A percentile compares a stretch with the other conserved stretches of the same genome.
Conservation (phyloP, 192 early-diverging fungal species). For the Linnemannia elongata region DNA sequence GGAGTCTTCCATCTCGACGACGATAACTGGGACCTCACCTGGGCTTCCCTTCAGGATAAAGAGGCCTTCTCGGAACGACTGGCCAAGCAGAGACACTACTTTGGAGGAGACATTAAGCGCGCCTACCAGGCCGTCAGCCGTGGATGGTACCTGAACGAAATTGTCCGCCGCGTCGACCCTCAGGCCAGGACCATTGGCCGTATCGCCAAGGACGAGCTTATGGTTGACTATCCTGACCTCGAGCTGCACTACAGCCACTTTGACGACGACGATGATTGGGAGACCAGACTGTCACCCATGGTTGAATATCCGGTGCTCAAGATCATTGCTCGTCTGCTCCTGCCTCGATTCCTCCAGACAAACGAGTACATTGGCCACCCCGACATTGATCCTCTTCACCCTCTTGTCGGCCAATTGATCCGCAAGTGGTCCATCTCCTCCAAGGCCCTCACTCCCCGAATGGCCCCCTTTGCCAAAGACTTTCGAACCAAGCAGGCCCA, state of each 20-base stretch:
- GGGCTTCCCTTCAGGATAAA: slow-evolving; percentile 62
- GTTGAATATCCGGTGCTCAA: slow-evolving; percentile 60
- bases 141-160: slow-evolving; percentile 82
- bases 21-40: slow-evolving; percentile 46
- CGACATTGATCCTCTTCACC: slow-evolving; percentile 35
- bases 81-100: slow-evolving; percentile 75
- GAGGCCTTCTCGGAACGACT: slow-evolving; percentile 66
- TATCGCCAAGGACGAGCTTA: slow-evolving; percentile 71
- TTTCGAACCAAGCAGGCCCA: slow-evolving; percentile 50
- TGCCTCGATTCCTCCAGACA: slow-evolving; percentile 42
- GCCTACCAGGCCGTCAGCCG: slow-evolving; percentile 76
- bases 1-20: slow-evolving; percentile 75
- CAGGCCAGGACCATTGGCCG: slow-evolving; percentile 69
- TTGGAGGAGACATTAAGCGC: slow-evolving; percentile 61
- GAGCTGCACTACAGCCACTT: slow-evolving; percentile 67
- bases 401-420: slow-evolving; percentile 45
- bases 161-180: slow-evolving; percentile 75
- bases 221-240: slow-evolving; percentile 57
- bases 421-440: slow-evolving; percentile 41
- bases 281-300: slow-evolving; percentile 61
- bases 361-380: slow-evolving; percentile 43
- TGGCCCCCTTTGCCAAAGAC: slow-evolving; percentile 28
- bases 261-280: slow-evolving; percentile 34
- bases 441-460: slow-evolving; percentile 27
- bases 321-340: slow-evolving; percentile 62